Evolutionary conservation across 257 asterid species (phyloP), one percentile per base, ranked within the genome.

Genomic region (Craterostigma plantagineum): DNA sequence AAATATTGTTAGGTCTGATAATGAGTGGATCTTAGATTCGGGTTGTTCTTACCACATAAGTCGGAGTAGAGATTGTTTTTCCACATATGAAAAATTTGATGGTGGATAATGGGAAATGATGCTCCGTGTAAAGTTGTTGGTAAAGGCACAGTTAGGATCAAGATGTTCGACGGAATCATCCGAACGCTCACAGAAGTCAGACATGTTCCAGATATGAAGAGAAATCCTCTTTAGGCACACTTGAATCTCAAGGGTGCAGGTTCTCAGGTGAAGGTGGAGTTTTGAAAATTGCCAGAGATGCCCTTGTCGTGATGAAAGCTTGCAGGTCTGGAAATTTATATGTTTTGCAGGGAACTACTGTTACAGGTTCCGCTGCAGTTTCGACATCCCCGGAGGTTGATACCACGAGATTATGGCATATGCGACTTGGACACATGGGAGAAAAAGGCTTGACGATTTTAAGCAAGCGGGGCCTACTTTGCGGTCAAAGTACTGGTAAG

Each of bases 231-330:
- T 39, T 39, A 13, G 43, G 43, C 43, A 27, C 49, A 4, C 8
- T 45, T 14, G 49, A 30, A 4, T 15, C 17, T 11, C 49, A 18
- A 11, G 36, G 17, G n/a, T 18, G n/a, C 27, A 27, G 18, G 13
- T 27, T 18, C 9, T 18, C 35, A 11, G 8, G 16, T 18, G 33
- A 5, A 12, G 9, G 33, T 0, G 37, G 37, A 5, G 10, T 45
- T 11, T 9, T 45, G 37, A 43, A 43, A n/a, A 14, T 43, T 43
- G 18, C 4, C 8, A 43, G n/a, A 43, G 34, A 33, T 13, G 34
- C 35, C 8, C 48, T 43, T 8, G 9, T 43, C n/a, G 48, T 23
- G 13, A 11, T 39, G 13, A 11, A 39, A 39, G 43, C 43, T 39
- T 39, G 9, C 16, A 39, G 13, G 43, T 39, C 43, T 39, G 1